Evolutionary conservation across 2,329 filamentous ascomycete species (phyloP).

Genomic region (Talaromyces sp.): DNA sequence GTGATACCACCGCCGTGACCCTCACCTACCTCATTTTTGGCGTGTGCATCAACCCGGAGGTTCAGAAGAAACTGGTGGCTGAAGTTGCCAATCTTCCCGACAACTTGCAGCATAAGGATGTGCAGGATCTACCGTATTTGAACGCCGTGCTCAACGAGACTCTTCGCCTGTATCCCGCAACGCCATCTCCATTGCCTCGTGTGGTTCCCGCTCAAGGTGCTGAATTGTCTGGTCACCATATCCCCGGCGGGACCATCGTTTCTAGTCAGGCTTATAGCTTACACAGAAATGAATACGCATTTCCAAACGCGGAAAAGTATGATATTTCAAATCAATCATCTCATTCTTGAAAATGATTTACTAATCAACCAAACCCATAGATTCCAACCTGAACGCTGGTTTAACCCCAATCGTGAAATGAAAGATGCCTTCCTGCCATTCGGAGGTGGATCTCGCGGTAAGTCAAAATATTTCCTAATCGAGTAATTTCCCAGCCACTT

Average conservation of each 20-base stretch:
- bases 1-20: slow-evolving; percentile 48
- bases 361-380: neutral
- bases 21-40: slow-evolving; percentile 47
- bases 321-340: slow-evolving; percentile 36
- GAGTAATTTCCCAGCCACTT: neutral
- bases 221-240: slow-evolving; percentile 31
- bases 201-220: slow-evolving; percentile 44
- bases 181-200: slow-evolving; percentile 53
- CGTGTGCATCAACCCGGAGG: slow-evolving; percentile 20
- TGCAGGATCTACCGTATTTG: slow-evolving; percentile 51
- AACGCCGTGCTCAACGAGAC: slow-evolving; percentile 55
- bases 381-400: slow-evolving; percentile 51
- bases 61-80: slow-evolving; percentile 43
- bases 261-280: slow-evolving; percentile 49
- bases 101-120: slow-evolving; percentile 37
- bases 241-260: slow-evolving; percentile 51
- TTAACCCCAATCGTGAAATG: slow-evolving; percentile 28
- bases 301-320: slow-evolving; percentile 40
- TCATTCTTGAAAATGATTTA: slow-evolving; percentile 5
- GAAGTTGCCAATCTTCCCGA: slow-evolving; percentile 39
- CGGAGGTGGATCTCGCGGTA: slow-evolving; percentile 55
- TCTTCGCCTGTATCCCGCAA: slow-evolving; percentile 53
- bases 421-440: slow-evolving; percentile 61
- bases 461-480: neutral
- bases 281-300: slow-evolving; percentile 49